Percentiles rank a stretch among this genome's conserved stretches.
phyloP scores from a whole-genome alignment of 345 rosid genomes.

The Cardiospermum halicacabum region DNA sequence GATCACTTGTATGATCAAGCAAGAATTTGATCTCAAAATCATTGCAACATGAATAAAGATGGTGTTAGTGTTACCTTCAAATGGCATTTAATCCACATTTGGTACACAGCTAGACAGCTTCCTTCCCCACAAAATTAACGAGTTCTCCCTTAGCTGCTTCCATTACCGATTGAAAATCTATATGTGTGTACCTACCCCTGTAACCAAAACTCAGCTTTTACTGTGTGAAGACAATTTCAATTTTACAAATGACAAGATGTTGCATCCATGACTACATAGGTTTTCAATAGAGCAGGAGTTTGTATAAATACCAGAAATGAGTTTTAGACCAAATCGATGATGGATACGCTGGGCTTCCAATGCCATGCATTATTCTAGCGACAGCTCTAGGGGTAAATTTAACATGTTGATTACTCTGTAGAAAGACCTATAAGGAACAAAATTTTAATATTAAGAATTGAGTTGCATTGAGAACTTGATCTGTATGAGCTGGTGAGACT shows the following conservation, averaged over 20 bases:
- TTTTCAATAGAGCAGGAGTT: slow-evolving; percentile 1
- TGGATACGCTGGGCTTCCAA: slow-evolving; percentile 88
- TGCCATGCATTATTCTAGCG: slow-evolving; percentile 93
- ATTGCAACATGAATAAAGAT: no score
- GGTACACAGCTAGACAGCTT: slow-evolving; percentile 19
- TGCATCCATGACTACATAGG: not conserved
- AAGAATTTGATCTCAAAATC: no score
- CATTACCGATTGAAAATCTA: slow-evolving; percentile 67
- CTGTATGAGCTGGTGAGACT: slow-evolving; percentile 17
- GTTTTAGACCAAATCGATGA: slow-evolving; percentile 72
- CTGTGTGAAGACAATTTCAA: not conserved
- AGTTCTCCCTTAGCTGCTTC: slow-evolving; percentile 84
- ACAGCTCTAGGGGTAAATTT: slow-evolving; percentile 93
- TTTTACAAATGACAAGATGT: not conserved
- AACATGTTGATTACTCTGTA: slow-evolving; percentile 69
- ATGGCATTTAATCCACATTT: not conserved
- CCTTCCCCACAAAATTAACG: slow-evolving; percentile 42
- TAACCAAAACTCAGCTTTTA: slow-evolving; percentile 13
- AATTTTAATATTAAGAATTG: slow-evolving; percentile 2
- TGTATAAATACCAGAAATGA: slow-evolving; percentile 76
- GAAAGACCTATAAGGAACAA: slow-evolving; percentile 60
- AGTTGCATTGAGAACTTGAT: slow-evolving; percentile 14
- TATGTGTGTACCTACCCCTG: slow-evolving; percentile 76
- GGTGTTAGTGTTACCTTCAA: slow-evolving; percentile 7
- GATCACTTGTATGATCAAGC: no score